Base-by-base conservation (phyloP, 768 basidiomycete species). In the Russula sp. region DNA sequence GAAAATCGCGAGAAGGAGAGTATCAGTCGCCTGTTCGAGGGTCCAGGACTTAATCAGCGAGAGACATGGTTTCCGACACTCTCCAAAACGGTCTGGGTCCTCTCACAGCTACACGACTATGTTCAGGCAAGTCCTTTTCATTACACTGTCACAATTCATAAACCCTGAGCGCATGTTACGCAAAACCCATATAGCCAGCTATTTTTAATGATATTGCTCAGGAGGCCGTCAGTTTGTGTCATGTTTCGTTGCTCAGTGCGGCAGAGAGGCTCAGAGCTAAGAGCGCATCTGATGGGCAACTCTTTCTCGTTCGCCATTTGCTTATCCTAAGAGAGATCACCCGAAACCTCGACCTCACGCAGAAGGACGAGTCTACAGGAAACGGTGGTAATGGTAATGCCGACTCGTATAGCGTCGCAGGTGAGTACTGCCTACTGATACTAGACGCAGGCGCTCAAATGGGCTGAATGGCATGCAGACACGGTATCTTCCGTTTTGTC, bases 161-260 rank as follows among this genome's bases (percentile, higher is more conserved):
- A 62, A 9, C 48, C 16, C 22, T 36, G 50, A 40, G n/a, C 42
- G 9, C 52, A 51, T 44, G 38, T 36, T 40, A 11, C 10, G 20
- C 50, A 42, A 58, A 40, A 5, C 24, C 26, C 22, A 22, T 44
- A 62, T 61, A 98, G 94, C 87, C 91, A n/a, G 88, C 86, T 1
- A 95, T 98, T 63, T 99, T 97, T 63, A 90, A 94, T 70, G 97
- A 99, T 73, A 90, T 98, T 46, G 94, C 96, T 0, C 92, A 94
- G 76, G 95, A 98, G 76, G 92, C 95, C 0, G 81, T 97, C 36
- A 80, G 82, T 14, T 78, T 93, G 5, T 96, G 94, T 73, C 84
- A 88, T 40, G 82, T 88, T 63, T 96, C 95, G 0, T 82, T 98
- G 4, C 79, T 89, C 40, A 74, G 81, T 6, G 93, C 91, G 0